Evolutionary conservation across 2,329 filamentous ascomycete species (phyloP).

Genomic region (Penicillium concentricum): DNA sequence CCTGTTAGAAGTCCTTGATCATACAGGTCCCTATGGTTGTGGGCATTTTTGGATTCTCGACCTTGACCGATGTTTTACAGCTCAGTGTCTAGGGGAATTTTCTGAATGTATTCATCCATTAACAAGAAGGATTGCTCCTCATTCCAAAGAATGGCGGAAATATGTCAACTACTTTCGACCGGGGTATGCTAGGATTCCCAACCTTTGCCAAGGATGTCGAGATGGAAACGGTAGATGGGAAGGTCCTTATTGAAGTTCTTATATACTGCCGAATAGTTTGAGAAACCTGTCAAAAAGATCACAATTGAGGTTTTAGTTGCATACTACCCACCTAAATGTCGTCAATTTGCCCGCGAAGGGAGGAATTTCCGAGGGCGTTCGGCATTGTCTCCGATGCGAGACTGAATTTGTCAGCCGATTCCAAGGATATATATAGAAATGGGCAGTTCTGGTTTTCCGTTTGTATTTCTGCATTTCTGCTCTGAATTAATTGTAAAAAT

Average conservation of each 20-base stretch:
- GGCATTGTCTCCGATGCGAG: neutral
- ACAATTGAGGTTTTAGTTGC: too few species aligned
- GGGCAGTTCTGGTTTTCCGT: neutral
- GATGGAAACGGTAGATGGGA: neutral
- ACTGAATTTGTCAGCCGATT: conserved; percentile 4
- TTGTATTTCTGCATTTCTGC: neutral
- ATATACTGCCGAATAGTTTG: neutral
- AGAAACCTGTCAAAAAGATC: too few species aligned
- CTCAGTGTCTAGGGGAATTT: neutral
- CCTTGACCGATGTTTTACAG: neutral
- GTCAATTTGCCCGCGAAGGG: too few species aligned
- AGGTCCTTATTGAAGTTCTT: neutral
- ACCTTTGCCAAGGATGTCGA: neutral
- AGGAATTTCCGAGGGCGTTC: neutral
- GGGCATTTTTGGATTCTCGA: conserved; percentile 6
- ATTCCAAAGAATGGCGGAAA: conserved; percentile 1
- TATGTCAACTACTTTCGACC: neutral
- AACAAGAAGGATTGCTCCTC: neutral
- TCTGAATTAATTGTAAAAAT: neutral
- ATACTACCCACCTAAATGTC: too few species aligned
- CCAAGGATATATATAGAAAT: neutral
- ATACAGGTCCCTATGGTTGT: conserved; percentile 2
- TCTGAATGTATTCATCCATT: conserved; percentile 3
- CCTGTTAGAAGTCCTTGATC: neutral
- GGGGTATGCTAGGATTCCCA: neutral